phyloP scores from a whole-genome alignment of 1,284 basidiomycete genomes.

The Tranzscheliella williamsii region DNA sequence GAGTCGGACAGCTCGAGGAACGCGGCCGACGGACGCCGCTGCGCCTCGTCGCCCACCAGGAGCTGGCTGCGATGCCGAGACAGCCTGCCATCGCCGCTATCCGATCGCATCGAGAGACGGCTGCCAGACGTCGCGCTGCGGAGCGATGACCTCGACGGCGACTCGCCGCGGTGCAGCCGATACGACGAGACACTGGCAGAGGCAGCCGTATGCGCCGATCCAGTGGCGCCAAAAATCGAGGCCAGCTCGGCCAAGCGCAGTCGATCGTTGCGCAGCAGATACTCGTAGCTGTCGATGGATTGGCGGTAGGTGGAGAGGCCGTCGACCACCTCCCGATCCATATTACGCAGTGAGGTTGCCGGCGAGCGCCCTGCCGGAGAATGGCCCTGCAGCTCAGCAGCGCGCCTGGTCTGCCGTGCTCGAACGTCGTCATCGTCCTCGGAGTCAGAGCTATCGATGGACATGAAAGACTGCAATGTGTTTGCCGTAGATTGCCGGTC shows the following conservation, averaged over 20 bases:
- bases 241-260: conserved; percentile 20
- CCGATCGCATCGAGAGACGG: no score
- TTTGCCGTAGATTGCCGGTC: conserved; percentile 4
- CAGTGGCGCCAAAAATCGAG: conserved; percentile 10
- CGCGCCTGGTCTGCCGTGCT: no score
- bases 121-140: no score
- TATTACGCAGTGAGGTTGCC: no score
- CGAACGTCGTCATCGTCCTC: conserved; percentile 2
- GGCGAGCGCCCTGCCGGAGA: no score
- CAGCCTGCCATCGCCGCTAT: no score
- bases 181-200: not conserved
- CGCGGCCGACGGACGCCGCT: conserved; percentile 12
- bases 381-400: no score
- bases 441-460: conserved; percentile 35
- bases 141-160: no score
- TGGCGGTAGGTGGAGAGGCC: conserved; percentile 12
- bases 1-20: conserved; percentile 33
- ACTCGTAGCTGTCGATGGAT: conserved; percentile 31
- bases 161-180: not conserved
- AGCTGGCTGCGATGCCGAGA: not conserved
- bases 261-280: conserved; percentile 14
- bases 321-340: no score
- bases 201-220: not conserved
- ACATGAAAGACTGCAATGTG: conserved; percentile 32
- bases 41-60: conserved; percentile 2